Base-by-base conservation (phyloP, 2,329 filamentous ascomycete species). In the Tolypocladium inflatum region DNA sequence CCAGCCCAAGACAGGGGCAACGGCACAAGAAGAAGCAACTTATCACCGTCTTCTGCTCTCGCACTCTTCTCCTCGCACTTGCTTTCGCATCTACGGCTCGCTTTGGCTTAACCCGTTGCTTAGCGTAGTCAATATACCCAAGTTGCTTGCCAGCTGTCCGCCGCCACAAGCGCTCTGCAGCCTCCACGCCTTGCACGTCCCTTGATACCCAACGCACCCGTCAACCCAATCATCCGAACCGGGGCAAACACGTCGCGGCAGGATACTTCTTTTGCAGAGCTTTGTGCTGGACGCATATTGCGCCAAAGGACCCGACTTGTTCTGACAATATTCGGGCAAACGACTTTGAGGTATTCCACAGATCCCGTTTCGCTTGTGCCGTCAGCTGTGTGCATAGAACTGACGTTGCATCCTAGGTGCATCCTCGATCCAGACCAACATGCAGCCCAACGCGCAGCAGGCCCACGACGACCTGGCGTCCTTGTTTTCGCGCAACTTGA, bases 401-500 rank as follows among this genome's bases (percentile, higher is more conserved):
- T 52, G 48, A 52, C 33, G 10, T 35, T 52, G 48, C 11, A 11
- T 37, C 6, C 19, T 13, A 37, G 48, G 30, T 51, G 48, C 19
- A 35, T 30, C 8, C 9, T 54, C 35, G 11, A 30, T 53, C n/a
- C 33, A n/a, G 21, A 21, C 15, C 15, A 55, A 26, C 39, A 63
- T 63, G 62, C 74, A 73, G 63, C 66, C 71, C 68, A 65, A 59
- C 57, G 56, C 63, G 45, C 64, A 67, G 76, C 84, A 88, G 72
- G 81, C 85, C 66, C 86, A 92, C 69, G 89, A 96, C 63, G 91
- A 96, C 65, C 86, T 96, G 41, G 82, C 87, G n/a, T 78, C 82
- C 59, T 85, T 96, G 66, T 91, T 96, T 72, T 81, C 88, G 55
- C 85, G 84, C 64, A 89, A 89, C 70, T 81, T 95, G 73, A 88